A percentile compares a stretch with the other conserved stretches of the same genome.
phyloP scores from a whole-genome alignment of 176 grass and related monocot genomes.

The Zea luxurians region DNA sequence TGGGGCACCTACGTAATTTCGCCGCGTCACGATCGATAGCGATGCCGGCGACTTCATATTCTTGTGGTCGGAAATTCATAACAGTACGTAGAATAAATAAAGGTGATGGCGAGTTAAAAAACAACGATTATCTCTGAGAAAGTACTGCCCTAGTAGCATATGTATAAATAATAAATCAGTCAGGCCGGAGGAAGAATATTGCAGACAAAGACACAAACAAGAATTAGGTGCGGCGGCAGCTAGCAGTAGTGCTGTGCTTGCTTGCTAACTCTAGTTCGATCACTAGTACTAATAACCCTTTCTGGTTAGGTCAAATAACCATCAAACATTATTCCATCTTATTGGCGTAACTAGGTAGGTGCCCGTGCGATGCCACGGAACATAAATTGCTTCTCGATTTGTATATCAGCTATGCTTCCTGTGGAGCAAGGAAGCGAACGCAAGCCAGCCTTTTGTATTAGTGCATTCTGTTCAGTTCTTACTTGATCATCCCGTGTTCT shows the following conservation, averaged over 20 bases:
- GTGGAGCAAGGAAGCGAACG: too few species aligned
- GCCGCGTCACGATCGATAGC: background rate
- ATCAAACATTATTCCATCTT: slow-evolving; percentile 35
- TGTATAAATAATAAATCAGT: background rate
- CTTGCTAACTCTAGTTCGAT: slow-evolving; percentile 6
- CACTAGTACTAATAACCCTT: background rate
- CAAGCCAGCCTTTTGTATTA: too few species aligned
- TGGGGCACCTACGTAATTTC: slow-evolving; percentile 35
- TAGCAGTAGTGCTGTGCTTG: background rate
- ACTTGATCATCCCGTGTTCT: too few species aligned
- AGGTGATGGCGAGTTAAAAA: slow-evolving; percentile 9
- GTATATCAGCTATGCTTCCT: background rate
- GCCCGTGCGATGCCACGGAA: too few species aligned
- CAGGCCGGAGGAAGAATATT: slow-evolving; percentile 14
- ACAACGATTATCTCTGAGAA: slow-evolving; percentile 27
- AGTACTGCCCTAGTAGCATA: slow-evolving; percentile 28
- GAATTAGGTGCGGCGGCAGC: slow-evolving; percentile 48
- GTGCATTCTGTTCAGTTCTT: too few species aligned
- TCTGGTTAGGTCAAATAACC: slow-evolving; percentile 38
- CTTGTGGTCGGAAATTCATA: slow-evolving; percentile 28
- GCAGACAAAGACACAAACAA: slow-evolving; percentile 10
- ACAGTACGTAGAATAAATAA: slow-evolving; percentile 19
- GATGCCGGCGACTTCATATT: slow-evolving; percentile 37
- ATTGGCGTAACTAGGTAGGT: background rate
- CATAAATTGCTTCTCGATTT: too few species aligned